Evolutionary conservation across 2,329 filamentous ascomycete species (phyloP), one percentile per base, ranked within the genome.

Genomic region (Diaporthe sp.): DNA sequence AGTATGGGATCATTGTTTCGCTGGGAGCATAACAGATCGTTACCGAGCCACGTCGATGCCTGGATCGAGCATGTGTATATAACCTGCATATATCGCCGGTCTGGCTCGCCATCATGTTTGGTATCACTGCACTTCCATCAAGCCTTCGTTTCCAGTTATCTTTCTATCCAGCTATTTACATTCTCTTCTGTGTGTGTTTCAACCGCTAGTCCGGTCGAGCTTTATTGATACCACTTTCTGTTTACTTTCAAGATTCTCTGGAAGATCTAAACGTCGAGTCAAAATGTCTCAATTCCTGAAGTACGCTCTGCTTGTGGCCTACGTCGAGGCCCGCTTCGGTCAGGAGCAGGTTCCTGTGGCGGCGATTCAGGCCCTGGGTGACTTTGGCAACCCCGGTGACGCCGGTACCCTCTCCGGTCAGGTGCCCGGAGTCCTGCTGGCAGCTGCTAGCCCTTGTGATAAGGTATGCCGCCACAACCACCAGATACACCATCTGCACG

Each of bases 391-490:
- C 57, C 84, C 90, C 3, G 92, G 92, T 55, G 86, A 87, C 78
- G 91, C 92, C 57, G 87, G 87, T 52, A 93, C 91, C 58, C 88
- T 93, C 72, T 89, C 90, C 64, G 92, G 92, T 71, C 84, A 82
- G 8, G 89, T 91, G 55, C 89, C 92, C 67, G 85, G 88, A 67
- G 88, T 91, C 76, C 87, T 94, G 28, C 86, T 94, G 30, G 92
- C 87, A 35, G 91, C 85, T 28, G 88, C 92, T 74, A 90, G 91
- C 82, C 88, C 92, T 60, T 93, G 92, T 78, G 89, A 84, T 75
- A 93, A 92, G 83, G 86, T 87, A 82, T 74, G 54, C 40, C 30
- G 52, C 8, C 35, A 15, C 13, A 5, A 5, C n/a, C 13, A 4
- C n/a, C 33, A 40, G 22, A 40, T 60, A 15, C 5, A 25, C n/a